These are phyloP conservation scores for Ramaria rubella DNA, from an alignment of 768 basidiomycete species.

Conservation along the genomic window DNA sequence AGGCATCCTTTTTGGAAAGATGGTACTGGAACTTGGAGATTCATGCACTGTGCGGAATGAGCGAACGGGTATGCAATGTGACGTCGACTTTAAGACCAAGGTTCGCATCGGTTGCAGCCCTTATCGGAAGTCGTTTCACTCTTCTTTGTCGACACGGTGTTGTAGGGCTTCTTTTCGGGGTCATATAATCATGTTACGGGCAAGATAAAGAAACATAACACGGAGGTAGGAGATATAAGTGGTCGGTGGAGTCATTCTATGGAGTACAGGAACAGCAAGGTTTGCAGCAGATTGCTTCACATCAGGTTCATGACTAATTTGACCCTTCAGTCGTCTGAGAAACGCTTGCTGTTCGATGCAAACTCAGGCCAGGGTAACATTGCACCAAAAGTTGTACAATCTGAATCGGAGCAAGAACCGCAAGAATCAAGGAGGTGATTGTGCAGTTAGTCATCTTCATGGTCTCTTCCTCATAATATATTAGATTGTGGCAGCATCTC, in stretches of 20 bases:
- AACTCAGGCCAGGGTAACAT: conserved; percentile 59
- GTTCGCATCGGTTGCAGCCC: conserved; percentile 31
- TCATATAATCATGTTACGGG: conserved; percentile 90
- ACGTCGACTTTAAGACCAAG: conserved; percentile 98
- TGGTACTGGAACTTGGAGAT: conserved; percentile 95
- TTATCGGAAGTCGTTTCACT: neutral
- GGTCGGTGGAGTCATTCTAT: conserved; percentile 90
- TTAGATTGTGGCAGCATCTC: conserved; percentile 73
- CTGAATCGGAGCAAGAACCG: conserved; percentile 80
- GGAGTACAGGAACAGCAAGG: conserved; percentile 72
- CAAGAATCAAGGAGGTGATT: conserved; percentile 82
- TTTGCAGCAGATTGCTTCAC: conserved; percentile 25
- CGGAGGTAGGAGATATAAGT: conserved; percentile 75
- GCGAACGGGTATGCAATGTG: conserved; percentile 63
- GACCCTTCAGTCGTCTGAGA: conserved; percentile 54
- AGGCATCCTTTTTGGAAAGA: conserved; percentile 84
- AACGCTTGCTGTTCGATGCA: conserved; percentile 80
- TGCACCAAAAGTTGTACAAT: conserved; percentile 75
- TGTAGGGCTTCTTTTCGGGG: conserved; percentile 92
- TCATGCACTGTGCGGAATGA: conserved; percentile 80
- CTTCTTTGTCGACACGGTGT: neutral
- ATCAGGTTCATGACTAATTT: neutral
- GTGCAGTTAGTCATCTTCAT: neutral
- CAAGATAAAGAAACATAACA: conserved; percentile 55
- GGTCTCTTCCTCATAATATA: neutral